phyloP scores from a whole-genome alignment of 495 filamentous ascomycete genomes.

The Neurospora hispaniola region DNA sequence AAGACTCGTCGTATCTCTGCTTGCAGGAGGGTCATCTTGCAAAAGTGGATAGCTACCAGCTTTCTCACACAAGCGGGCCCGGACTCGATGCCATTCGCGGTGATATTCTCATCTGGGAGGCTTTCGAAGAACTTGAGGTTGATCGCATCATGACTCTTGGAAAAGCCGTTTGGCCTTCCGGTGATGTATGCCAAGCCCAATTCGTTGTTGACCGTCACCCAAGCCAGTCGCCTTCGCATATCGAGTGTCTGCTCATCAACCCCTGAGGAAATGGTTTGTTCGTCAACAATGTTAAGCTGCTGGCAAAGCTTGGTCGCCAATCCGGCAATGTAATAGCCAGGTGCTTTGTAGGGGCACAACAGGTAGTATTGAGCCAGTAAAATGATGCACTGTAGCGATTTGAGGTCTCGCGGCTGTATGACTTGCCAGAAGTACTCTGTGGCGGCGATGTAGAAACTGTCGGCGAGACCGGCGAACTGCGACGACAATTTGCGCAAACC shows the following conservation, averaged over 20 bases:
- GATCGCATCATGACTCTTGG: constrained; percentile 65
- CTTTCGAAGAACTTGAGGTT: constrained; percentile 73
- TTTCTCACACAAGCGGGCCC: constrained; percentile 66
- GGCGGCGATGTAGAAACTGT: constrained; percentile 84
- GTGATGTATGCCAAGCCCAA: constrained; percentile 76
- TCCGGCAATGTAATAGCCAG: constrained; percentile 83
- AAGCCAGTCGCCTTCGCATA: constrained; percentile 77
- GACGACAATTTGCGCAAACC: constrained; percentile 77
- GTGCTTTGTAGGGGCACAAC: constrained; percentile 78
- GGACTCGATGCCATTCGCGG: constrained; percentile 58
- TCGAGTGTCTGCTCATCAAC: constrained; percentile 64
- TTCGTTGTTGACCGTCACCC: constrained; percentile 79
- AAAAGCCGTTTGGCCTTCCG: constrained; percentile 73
- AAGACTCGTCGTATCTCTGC: constrained; percentile 74
- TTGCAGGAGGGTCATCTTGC: constrained; percentile 81
- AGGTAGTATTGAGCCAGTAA: constrained; percentile 88
- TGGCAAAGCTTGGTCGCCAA: constrained; percentile 77
- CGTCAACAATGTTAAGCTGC: constrained; percentile 72
- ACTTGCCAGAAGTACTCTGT: constrained; percentile 69
- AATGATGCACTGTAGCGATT: constrained; percentile 79
- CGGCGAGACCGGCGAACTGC: constrained; percentile 73
- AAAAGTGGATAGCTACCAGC: constrained; percentile 80
- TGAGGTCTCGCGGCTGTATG: constrained; percentile 68
- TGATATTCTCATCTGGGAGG: constrained; percentile 72
- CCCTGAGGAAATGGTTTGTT: constrained; percentile 63